phyloP scores from a whole-genome alignment of 352 stramenopile species.

The Phytophthora constricta region DNA sequence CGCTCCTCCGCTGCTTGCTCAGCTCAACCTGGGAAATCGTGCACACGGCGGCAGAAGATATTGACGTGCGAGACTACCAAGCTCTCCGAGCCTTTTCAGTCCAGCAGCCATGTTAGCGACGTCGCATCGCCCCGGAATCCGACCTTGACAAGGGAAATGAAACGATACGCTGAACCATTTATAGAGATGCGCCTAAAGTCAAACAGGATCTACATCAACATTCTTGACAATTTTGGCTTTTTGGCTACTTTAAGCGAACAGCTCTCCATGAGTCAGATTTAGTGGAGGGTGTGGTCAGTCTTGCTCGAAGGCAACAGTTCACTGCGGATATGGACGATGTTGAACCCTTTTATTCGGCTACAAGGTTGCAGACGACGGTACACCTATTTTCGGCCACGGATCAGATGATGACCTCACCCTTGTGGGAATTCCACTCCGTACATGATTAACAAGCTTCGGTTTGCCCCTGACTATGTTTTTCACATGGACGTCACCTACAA shows the following conservation, averaged over 20 bases:
- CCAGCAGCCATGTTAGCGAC: neutral
- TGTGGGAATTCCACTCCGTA: conserved; percentile 9
- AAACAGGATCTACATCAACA: neutral
- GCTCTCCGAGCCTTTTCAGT: neutral
- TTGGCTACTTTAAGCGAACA: neutral
- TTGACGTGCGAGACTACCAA: neutral
- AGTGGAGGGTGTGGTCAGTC: neutral
- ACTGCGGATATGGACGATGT: neutral
- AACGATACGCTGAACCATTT: neutral
- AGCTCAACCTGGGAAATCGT: neutral
- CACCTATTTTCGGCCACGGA: neutral
- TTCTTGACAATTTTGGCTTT: neutral
- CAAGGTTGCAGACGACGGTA: neutral
- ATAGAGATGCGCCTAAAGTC: neutral
- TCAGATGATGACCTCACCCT: neutral
- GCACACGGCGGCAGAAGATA: neutral
- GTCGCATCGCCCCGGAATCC: neutral
- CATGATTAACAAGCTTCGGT: conserved; percentile 11
- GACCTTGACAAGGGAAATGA: neutral
- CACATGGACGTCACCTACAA: conserved; percentile 17
- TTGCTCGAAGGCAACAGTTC: neutral
- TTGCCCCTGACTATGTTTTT: neutral
- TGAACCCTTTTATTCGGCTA: conserved; percentile 5
- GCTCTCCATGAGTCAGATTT: conserved; percentile 2
- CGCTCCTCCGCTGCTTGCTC: neutral